Evolutionary conservation across 441 rosid species (phyloP).

Genomic region (Breynia disticha): DNA sequence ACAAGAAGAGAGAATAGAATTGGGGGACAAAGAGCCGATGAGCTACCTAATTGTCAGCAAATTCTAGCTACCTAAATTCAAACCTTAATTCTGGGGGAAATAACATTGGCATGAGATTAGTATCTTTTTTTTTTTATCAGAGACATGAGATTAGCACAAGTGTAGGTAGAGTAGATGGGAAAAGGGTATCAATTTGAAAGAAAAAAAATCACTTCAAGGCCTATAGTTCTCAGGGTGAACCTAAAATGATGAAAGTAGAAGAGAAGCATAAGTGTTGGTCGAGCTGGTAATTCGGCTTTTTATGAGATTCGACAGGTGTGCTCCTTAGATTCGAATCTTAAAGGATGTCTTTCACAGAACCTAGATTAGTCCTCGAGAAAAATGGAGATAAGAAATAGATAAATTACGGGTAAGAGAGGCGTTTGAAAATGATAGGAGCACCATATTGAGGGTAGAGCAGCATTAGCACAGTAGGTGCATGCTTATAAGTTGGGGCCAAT

Average conservation of each 20-base stretch:
- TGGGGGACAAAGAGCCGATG: conserved; percentile 1
- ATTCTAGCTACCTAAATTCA: neutral
- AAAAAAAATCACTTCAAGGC: too few relatives aligned
- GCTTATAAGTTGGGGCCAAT: conserved; percentile 70
- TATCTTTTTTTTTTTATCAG: too few relatives aligned
- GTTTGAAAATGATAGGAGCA: conserved; percentile 70
- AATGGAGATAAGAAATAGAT: neutral
- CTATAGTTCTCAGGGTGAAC: too few relatives aligned
- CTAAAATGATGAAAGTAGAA: too few relatives aligned
- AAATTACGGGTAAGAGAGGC: conserved; percentile 13
- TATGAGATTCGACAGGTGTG: too few relatives aligned
- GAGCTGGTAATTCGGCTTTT: too few relatives aligned
- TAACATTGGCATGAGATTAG: conserved; percentile 6
- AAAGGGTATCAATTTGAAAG: too few relatives aligned
- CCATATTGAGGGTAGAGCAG: conserved; percentile 86
- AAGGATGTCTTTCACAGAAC: too few relatives aligned
- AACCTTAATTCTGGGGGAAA: neutral
- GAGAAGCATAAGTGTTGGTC: too few relatives aligned
- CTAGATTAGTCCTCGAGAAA: too few relatives aligned
- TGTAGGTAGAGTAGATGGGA: too few relatives aligned
- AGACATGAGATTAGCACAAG: neutral
- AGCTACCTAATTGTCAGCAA: conserved; percentile 28
- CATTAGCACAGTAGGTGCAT: conserved; percentile 92
- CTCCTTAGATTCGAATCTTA: too few relatives aligned
- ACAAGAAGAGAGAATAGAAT: conserved; percentile 8